phyloP scores from a whole-genome alignment of 2,329 filamentous ascomycete genomes.

The Colletotrichum sp. region DNA sequence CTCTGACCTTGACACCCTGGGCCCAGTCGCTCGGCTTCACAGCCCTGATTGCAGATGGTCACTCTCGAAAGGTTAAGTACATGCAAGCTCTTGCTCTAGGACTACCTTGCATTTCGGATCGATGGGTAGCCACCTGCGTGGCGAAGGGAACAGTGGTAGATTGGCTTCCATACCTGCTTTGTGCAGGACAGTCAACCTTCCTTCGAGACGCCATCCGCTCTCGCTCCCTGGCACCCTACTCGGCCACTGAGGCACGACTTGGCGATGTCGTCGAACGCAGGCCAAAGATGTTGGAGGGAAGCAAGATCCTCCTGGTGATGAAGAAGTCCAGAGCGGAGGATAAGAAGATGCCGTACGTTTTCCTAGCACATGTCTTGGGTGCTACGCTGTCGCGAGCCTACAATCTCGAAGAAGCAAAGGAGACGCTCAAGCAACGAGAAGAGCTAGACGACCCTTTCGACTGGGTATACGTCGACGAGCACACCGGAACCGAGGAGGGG shows the following conservation, averaged over 20 bases:
- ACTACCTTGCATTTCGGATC: conserved; percentile 81
- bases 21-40: conserved; percentile 73
- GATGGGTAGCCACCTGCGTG: conserved; percentile 81
- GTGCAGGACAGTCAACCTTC: conserved; percentile 79
- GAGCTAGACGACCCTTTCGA: conserved; percentile 61
- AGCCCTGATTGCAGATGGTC: conserved; percentile 83
- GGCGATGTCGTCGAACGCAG: conserved; percentile 61
- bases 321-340: conserved; percentile 66
- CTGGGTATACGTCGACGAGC: conserved; percentile 81
- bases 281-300: conserved; percentile 66
- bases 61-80: conserved; percentile 89
- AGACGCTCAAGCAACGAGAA: conserved; percentile 58
- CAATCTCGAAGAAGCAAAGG: conserved; percentile 69
- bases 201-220: conserved; percentile 81
- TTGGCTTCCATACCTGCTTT: conserved; percentile 84
- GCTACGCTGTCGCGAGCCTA: conserved; percentile 72
- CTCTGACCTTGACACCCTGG: conserved; percentile 58
- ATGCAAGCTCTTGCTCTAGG: conserved; percentile 93
- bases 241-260: conserved; percentile 61
- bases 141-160: conserved; percentile 65
- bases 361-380: conserved; percentile 80
- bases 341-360: conserved; percentile 75
- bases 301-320: conserved; percentile 76
- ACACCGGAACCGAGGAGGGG: conserved; percentile 56
- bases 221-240: conserved; percentile 68